Conservation (phyloP, 1,139 yeast species). For the Candida anutae region DNA sequence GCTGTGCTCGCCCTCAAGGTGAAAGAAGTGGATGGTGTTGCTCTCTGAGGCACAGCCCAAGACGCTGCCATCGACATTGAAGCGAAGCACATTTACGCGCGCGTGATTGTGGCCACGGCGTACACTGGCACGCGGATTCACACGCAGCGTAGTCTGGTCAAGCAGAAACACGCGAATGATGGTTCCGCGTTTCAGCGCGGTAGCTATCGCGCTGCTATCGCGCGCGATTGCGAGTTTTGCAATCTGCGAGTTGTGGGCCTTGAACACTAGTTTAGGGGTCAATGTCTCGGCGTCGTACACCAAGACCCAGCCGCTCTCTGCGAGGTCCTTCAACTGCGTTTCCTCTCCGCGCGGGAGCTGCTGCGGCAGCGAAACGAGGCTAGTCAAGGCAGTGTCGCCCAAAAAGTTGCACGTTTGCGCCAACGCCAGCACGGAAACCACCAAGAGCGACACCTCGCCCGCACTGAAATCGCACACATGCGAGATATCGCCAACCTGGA, state of each 20-base stretch:
- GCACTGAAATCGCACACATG: constrained; percentile 40
- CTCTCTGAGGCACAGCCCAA: constrained; percentile 64
- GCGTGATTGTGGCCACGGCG: constrained; percentile 66
- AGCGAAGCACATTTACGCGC: constrained; percentile 45
- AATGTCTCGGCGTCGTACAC: constrained; percentile 56
- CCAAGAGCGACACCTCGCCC: constrained; percentile 42
- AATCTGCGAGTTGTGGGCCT: constrained; percentile 49
- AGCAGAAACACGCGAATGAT: constrained; percentile 47
- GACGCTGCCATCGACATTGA: constrained; percentile 42
- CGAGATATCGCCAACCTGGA: constrained; percentile 29
- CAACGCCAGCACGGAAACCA: constrained; percentile 23
- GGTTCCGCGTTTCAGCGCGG: constrained; percentile 69
- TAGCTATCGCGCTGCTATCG: constrained; percentile 50
- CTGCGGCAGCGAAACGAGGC: not conserved
- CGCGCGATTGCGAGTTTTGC: constrained; percentile 42
- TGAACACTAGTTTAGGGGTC: constrained; percentile 47
- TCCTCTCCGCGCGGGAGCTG: not conserved
- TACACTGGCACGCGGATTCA: constrained; percentile 29
- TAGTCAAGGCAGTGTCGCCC: constrained; percentile 5
- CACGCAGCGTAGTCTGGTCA: constrained; percentile 1
- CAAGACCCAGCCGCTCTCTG: constrained; percentile 35
- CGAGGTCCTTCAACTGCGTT: not conserved
- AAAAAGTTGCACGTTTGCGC: constrained; percentile 25
- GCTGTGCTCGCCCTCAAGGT: constrained; percentile 17
- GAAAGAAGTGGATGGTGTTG: constrained; percentile 63